phyloP scores from a whole-genome alignment of 805 yeast genomes.

The Millerozyma miso region DNA sequence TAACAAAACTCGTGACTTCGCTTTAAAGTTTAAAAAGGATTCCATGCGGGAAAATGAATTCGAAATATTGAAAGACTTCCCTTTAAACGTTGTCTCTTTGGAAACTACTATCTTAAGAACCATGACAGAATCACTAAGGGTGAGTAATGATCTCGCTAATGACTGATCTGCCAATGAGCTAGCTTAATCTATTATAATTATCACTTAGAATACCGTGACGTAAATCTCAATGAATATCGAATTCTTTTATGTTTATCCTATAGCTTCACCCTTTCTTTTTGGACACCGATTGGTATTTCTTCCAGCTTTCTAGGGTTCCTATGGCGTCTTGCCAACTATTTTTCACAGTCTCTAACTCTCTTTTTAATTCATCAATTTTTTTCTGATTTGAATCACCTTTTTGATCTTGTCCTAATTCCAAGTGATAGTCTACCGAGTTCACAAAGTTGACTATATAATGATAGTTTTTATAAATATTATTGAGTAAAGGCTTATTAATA shows the following conservation, averaged over 20 bases:
- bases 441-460: conserved; percentile 21
- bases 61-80: conserved; percentile 26
- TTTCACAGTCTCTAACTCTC: conserved; percentile 29
- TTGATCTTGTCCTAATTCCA: conserved; percentile 6
- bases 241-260: too few relatives aligned
- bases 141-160: not conserved
- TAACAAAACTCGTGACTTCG: conserved; percentile 6
- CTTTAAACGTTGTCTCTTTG: conserved; percentile 23
- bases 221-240: too few relatives aligned
- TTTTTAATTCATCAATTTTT: conserved; percentile 18
- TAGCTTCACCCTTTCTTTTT: too few relatives aligned
- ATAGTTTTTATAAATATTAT: conserved; percentile 30
- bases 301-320: conserved; percentile 38
- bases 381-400: conserved; percentile 8
- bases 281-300: conserved; percentile 11
- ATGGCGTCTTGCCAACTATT: conserved; percentile 39
- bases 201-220: too few relatives aligned
- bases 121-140: conserved; percentile 4
- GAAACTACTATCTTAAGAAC: conserved; percentile 26
- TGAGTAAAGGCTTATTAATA: conserved; percentile 30
- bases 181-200: not conserved
- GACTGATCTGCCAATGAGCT: not conserved
- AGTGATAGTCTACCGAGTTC: conserved; percentile 9
- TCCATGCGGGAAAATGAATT: conserved; percentile 6
- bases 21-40: conserved; percentile 15